Evolutionary conservation across 306 rosid species (phyloP), one percentile per base, ranked within the genome.

Genomic region (Mimosa bimucronata): DNA sequence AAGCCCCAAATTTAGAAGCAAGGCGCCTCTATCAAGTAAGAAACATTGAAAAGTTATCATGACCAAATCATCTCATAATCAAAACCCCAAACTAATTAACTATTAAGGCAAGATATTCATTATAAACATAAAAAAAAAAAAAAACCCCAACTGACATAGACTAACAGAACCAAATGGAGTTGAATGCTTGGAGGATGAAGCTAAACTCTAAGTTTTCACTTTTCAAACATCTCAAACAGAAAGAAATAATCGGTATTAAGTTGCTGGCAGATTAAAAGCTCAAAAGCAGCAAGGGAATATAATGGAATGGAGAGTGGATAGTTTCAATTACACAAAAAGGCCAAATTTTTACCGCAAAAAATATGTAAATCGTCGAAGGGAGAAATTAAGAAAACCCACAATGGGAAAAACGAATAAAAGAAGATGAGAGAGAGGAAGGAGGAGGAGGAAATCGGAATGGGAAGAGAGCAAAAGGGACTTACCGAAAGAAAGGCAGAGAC

Each of bases 231-330:
- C 79, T 87, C 92, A 75, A 90, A 89, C 61, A 91, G n/a, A n/a
- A n/a, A n/a, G n/a, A 89, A 86, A 71, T 83, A 97, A 88, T 93
- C 99, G 71, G 98, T 85, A 19, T 93, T 91, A 76, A 91, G 97
- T 77, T 88, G 90, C 73, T 95, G 97, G 71, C 83, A 95, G 15
- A 82, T 82, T 80, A 89, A 77, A 66, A 79, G 98, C 83, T 89
- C 82, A 82, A 91, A 87, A 72, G 69, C 85, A 40, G 73, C 77
- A 52, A 68, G 73, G 78, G 75, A 42, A 61, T 61, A 73, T 80
- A 81, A 83, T 65, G 69, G 84, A 87, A 83, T 68, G 61, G 84
- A 88, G 73, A 60, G 73, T 66, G 69, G 80, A 82, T 72, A 72
- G 78, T 80, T 74, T 77, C 61, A 77, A 81, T 78, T 77, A 72